Percentiles rank a stretch among this genome's conserved stretches.
Evolutionary conservation across 2,329 filamentous ascomycete genomes (phyloP).

Genomic region (Penicillium rolfsii): DNA sequence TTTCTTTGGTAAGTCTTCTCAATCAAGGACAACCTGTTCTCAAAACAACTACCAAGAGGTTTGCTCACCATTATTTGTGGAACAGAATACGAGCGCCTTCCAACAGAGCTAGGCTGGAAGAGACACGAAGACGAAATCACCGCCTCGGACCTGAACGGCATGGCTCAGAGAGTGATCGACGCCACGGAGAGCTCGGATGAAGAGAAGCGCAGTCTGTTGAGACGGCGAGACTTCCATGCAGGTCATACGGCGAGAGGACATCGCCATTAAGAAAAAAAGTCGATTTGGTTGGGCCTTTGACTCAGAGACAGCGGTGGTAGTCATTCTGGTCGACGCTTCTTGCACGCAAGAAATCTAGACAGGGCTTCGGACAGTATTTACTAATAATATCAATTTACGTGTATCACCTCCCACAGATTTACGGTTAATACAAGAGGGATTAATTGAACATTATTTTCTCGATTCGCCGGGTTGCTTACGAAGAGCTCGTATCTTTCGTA

Average conservation of each 20-base stretch:
- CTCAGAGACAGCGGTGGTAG: not conserved
- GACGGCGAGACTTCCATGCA: not conserved
- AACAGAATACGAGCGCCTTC: not conserved
- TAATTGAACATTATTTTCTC: too few relatives aligned
- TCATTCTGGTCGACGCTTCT: not conserved
- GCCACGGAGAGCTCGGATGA: not conserved
- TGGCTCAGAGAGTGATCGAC: not conserved
- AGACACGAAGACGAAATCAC: not conserved
- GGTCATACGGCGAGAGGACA: not conserved
- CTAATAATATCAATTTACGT: too few relatives aligned
- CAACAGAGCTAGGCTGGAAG: not conserved
- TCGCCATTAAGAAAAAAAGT: not conserved
- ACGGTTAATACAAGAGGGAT: too few relatives aligned
- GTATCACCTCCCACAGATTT: too few relatives aligned
- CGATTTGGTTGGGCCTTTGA: not conserved
- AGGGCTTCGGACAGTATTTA: not conserved
- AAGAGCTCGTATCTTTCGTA: not conserved
- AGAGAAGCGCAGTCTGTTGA: not conserved
- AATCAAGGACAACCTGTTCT: not conserved
- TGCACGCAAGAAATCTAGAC: not conserved
- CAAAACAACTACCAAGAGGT: not conserved
- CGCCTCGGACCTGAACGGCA: not conserved
- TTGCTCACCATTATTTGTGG: not conserved
- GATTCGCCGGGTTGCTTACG: too few relatives aligned
- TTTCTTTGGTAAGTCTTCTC: slow-evolving; percentile 1